A percentile compares a stretch with the other conserved stretches of the same genome.
Conservation (phyloP, 2,329 filamentous ascomycete genomes). For the Aspergillus costaricaensis region DNA sequence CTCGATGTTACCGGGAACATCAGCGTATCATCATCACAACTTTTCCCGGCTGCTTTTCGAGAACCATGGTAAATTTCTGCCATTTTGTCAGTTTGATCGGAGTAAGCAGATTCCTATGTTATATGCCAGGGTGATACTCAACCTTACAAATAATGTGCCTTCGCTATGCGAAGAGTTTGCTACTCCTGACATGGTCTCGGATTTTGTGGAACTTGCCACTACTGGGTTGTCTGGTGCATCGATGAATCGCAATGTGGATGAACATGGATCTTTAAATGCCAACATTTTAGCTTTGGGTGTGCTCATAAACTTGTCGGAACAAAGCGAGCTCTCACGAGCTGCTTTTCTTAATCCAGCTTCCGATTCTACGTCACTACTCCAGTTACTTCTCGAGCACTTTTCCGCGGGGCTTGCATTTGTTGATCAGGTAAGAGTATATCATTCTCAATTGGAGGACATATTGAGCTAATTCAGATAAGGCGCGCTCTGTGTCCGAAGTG, state of each 20-base stretch:
- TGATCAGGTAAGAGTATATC: constrained; percentile 61
- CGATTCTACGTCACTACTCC: constrained; percentile 52
- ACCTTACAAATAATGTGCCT: constrained; percentile 79
- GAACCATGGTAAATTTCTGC: constrained; percentile 45
- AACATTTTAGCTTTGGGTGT: constrained; percentile 78
- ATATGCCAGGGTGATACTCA: constrained; percentile 72
- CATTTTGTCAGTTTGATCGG: constrained; percentile 17
- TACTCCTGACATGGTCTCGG: constrained; percentile 37
- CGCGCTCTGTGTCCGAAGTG: constrained; percentile 64
- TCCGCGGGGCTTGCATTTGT: constrained; percentile 66
- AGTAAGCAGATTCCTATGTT: constrained; percentile 35
- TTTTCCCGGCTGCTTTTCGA: constrained; percentile 33
- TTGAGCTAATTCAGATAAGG: constrained; percentile 38
- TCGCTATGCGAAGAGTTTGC: constrained; percentile 70
- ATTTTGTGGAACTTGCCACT: constrained; percentile 40
- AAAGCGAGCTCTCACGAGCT: constrained; percentile 64
- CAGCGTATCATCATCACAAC: constrained; percentile 29
- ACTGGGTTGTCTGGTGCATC: constrained; percentile 34
- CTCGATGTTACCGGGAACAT: constrained; percentile 31
- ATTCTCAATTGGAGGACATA: constrained; percentile 10
- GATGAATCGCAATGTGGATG: constrained; percentile 35
- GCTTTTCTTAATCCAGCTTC: constrained; percentile 46
- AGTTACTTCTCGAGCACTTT: constrained; percentile 65
- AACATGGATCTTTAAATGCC: constrained; percentile 65
- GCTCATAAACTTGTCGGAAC: constrained; percentile 85